These are phyloP conservation scores for Exophiala calicioides DNA, from an alignment of 2,329 filamentous ascomycete genomes.

Conservation along the genomic window DNA sequence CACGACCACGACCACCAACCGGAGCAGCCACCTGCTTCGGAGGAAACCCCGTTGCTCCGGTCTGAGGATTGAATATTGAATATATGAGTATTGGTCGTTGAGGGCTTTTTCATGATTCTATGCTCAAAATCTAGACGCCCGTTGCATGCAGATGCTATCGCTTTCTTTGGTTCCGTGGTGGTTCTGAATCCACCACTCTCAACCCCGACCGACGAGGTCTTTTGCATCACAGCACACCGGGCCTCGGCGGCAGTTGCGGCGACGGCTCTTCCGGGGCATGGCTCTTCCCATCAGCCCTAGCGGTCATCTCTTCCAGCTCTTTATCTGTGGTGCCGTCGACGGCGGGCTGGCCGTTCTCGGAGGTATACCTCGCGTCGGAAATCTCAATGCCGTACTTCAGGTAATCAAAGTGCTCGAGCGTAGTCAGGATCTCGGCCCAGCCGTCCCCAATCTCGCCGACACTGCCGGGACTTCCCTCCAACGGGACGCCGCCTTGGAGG, in stretches of 20 bases:
- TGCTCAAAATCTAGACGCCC: too few species aligned
- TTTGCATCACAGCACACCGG: too few species aligned
- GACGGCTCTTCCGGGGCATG: constrained; percentile 25
- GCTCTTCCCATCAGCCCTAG: constrained; percentile 27
- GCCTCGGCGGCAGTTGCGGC: too few species aligned
- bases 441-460: constrained; percentile 62
- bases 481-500: constrained; percentile 38
- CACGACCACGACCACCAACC: background rate
- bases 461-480: constrained; percentile 46
- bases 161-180: too few species aligned
- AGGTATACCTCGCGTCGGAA: constrained; percentile 22
- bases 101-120: too few species aligned
- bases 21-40: background rate
- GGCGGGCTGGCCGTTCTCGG: constrained; percentile 24
- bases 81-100: too few species aligned
- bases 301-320: constrained; percentile 31
- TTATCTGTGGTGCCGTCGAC: constrained; percentile 29
- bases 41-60: constrained; percentile 1
- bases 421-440: constrained; percentile 56
- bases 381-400: constrained; percentile 57
- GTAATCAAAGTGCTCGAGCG: constrained; percentile 62
- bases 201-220: too few species aligned
- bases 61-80: constrained; percentile 1
- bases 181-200: too few species aligned
- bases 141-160: too few species aligned